A percentile compares a stretch with the other conserved stretches of the same genome.
phyloP scores from a whole-genome alignment of 768 basidiomycete genomes.

The Dictyophora rubrovolvata region DNA sequence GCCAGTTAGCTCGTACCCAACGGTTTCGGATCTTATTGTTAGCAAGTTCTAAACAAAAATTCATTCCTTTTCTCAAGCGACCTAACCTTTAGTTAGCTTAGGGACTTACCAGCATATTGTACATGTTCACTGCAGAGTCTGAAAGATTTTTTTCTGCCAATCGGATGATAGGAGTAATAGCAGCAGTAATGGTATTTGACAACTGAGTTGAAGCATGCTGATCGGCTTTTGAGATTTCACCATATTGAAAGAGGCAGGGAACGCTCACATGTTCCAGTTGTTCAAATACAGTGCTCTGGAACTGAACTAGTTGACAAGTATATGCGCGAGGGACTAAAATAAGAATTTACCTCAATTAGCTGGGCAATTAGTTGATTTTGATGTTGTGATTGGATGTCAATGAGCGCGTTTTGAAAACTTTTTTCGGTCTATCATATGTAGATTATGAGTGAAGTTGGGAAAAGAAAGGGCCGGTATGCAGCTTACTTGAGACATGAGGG shows the following conservation, averaged over 20 bases:
- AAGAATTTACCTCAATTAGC: not conserved
- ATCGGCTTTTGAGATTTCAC: not conserved
- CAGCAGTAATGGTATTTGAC: not conserved
- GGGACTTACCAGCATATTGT: not conserved
- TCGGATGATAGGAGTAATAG: not conserved
- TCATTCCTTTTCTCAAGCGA: not conserved
- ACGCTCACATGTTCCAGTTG: not conserved
- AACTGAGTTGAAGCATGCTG: not conserved
- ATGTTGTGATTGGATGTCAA: not conserved
- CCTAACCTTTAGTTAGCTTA: not conserved
- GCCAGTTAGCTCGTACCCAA: not conserved
- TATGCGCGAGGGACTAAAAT: not conserved
- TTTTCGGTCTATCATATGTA: not conserved
- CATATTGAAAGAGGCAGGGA: not conserved
- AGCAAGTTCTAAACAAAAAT: not conserved
- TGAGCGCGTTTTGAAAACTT: not conserved
- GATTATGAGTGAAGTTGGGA: not conserved
- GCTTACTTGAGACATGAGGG: not conserved
- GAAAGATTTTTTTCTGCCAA: not conserved
- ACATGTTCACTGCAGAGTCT: not conserved
- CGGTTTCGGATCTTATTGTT: not conserved
- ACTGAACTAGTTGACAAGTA: not conserved
- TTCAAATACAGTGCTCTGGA: not conserved
- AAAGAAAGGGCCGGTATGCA: not conserved
- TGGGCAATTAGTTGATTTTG: not conserved